A percentile compares a stretch with the other conserved stretches of the same genome.
Evolutionary conservation across 2,329 filamentous ascomycete genomes (phyloP).

Genomic region (Davidsoniella australis): DNA sequence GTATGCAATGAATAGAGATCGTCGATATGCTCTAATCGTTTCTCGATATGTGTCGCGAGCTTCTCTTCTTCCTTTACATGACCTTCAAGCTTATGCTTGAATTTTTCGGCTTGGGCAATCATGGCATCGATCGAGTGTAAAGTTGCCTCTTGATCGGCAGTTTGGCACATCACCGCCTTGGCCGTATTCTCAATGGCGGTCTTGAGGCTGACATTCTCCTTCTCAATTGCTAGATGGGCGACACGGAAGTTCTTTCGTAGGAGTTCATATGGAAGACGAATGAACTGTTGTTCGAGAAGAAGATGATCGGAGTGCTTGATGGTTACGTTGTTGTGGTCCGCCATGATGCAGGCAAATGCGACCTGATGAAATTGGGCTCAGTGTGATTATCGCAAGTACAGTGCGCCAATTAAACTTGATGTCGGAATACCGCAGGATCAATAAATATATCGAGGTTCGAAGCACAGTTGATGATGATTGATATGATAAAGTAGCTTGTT

Average conservation of each 20-base stretch:
- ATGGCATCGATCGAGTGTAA: slow-evolving; percentile 69
- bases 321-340: slow-evolving; percentile 43
- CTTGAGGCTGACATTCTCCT: slow-evolving; percentile 46
- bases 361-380: not conserved
- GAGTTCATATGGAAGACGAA: slow-evolving; percentile 83
- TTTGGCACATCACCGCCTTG: slow-evolving; percentile 47
- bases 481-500: too few relatives aligned
- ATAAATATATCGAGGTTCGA: too few relatives aligned
- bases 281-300: slow-evolving; percentile 77
- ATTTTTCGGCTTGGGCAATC: slow-evolving; percentile 64
- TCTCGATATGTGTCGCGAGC: slow-evolving; percentile 58
- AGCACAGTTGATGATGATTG: too few relatives aligned
- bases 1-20: slow-evolving; percentile 65
- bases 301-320: slow-evolving; percentile 62
- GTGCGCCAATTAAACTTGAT: too few relatives aligned
- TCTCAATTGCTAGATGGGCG: slow-evolving; percentile 60
- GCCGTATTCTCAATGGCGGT: slow-evolving; percentile 45
- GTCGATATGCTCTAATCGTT: slow-evolving; percentile 64
- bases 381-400: not conserved
- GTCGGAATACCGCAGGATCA: too few relatives aligned
- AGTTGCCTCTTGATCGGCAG: slow-evolving; percentile 50
- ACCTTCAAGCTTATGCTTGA: slow-evolving; percentile 71
- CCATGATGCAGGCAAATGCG: slow-evolving; percentile 27
- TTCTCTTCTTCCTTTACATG: slow-evolving; percentile 65
- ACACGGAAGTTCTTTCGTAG: slow-evolving; percentile 87